Conservation (phyloP, 2,329 filamentous ascomycete species). For the Trichoderma polysporum region DNA sequence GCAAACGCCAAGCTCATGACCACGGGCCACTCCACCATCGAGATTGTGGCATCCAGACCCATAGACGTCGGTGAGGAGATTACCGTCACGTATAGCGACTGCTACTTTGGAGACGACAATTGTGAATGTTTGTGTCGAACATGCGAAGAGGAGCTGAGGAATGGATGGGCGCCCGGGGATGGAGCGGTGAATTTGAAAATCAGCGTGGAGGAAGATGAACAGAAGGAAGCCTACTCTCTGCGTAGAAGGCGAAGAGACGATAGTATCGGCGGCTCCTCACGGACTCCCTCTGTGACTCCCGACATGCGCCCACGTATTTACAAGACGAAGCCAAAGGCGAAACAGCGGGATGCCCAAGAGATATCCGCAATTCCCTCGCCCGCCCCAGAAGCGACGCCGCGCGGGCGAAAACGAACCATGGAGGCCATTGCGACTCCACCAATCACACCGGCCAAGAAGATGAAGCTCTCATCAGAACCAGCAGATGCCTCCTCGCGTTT, state of each 20-base stretch:
- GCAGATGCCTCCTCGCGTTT: constrained; percentile 19
- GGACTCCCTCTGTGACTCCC: constrained; percentile 58
- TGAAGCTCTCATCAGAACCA: constrained; percentile 37
- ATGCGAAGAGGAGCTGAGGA: constrained; percentile 72
- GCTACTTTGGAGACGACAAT: constrained; percentile 93
- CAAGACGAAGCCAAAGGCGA: constrained; percentile 39
- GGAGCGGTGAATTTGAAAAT: constrained; percentile 46
- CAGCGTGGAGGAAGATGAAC: constrained; percentile 54
- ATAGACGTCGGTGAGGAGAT: constrained; percentile 92
- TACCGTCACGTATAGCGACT: constrained; percentile 92
- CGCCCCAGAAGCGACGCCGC: constrained; percentile 29
- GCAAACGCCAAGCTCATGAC: constrained; percentile 89
- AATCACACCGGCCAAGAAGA: constrained; percentile 53
- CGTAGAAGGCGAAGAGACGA: constrained; percentile 54
- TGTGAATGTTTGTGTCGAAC: constrained; percentile 90
- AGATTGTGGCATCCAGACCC: constrained; percentile 78
- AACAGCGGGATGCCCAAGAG: constrained; percentile 35
- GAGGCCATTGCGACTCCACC: constrained; percentile 54
- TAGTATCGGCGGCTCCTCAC: constrained; percentile 50
- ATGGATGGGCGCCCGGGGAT: constrained; percentile 73
- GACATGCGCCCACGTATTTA: constrained; percentile 53
- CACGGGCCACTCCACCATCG: constrained; percentile 80
- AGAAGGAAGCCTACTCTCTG: constrained; percentile 54
- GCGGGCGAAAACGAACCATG: constrained; percentile 41
- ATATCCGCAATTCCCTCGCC: constrained; percentile 35